Evolutionary conservation across 2,329 filamentous ascomycete genomes (phyloP).

Genomic region (Arthrobotrys conoides): DNA sequence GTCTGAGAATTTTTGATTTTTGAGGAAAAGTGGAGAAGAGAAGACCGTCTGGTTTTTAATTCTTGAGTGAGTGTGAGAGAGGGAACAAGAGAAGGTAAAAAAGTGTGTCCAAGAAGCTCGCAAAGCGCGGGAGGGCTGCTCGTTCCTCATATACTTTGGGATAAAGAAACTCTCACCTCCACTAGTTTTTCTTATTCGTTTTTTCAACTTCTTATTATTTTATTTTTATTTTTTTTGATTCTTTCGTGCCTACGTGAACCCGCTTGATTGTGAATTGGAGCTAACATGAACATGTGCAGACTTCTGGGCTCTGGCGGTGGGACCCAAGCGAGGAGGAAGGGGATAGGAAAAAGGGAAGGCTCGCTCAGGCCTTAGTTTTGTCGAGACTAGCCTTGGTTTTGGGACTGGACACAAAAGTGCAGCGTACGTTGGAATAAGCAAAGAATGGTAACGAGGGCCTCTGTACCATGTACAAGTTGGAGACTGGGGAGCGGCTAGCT

Average conservation of each 20-base stretch:
- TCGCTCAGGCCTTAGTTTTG: conserved; percentile 56
- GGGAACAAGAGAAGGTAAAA: conserved; percentile 38
- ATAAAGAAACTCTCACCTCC: conserved; percentile 55
- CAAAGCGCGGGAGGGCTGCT: conserved; percentile 59
- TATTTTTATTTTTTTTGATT: conserved; percentile 29
- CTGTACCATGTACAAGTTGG: conserved; percentile 53
- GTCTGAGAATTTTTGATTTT: conserved; percentile 25
- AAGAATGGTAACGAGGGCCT: conserved; percentile 24
- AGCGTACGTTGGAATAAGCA: conserved; percentile 34
- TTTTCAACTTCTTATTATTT: conserved; percentile 15
- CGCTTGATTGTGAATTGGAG: conserved; percentile 49
- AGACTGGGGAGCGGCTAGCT: conserved; percentile 41
- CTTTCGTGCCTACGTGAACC: conserved; percentile 42
- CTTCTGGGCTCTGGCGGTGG: conserved; percentile 56
- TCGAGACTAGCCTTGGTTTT: conserved; percentile 52
- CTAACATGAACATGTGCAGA: conserved; percentile 48
- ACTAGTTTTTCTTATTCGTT: conserved; percentile 44
- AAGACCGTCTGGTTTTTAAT: conserved; percentile 38
- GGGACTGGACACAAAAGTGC: conserved; percentile 59
- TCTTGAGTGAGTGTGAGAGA: conserved; percentile 39
- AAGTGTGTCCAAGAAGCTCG: conserved; percentile 58
- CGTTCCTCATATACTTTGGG: conserved; percentile 57
- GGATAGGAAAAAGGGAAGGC: conserved; percentile 50
- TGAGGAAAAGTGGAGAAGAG: conserved; percentile 41
- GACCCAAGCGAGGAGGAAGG: conserved; percentile 56